These are phyloP conservation scores for Glycyrrhiza uralensis DNA, from an alignment of 306 rosid species.

Conservation along the genomic window DNA sequence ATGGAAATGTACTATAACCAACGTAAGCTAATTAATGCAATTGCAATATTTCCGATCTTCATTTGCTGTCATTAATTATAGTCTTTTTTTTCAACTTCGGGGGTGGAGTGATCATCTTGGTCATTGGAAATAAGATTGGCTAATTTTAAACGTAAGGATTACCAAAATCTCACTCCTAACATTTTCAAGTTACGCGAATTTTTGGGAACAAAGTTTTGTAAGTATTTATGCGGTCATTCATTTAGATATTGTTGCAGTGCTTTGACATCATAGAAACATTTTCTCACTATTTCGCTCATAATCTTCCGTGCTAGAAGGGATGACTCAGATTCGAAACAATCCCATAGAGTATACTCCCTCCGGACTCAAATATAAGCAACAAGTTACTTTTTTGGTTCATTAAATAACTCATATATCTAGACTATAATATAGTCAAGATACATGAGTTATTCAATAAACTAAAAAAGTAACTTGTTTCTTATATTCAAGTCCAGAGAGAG, in stretches of 20 bases:
- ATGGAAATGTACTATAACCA: slow-evolving; percentile 26
- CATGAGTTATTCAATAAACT: too few relatives aligned
- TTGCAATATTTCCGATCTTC: slow-evolving; percentile 28
- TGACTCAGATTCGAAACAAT: too few relatives aligned
- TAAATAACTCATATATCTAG: too few relatives aligned
- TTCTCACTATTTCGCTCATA: neutral
- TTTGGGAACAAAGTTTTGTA: neutral
- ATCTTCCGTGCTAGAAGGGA: neutral
- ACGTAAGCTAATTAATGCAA: slow-evolving; percentile 37
- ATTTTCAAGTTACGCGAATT: neutral
- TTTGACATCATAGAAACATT: neutral
- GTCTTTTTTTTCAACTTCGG: slow-evolving; percentile 17
- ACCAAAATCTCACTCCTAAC: neutral
- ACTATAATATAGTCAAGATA: too few relatives aligned
- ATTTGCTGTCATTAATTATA: slow-evolving; percentile 26
- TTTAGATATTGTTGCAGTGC: neutral
- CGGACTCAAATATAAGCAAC: too few relatives aligned
- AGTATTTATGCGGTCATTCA: neutral
- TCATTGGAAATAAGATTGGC: neutral
- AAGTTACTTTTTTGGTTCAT: too few relatives aligned
- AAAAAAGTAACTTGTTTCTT: too few relatives aligned
- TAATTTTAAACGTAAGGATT: slow-evolving; percentile 1
- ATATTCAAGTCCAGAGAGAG: too few relatives aligned
- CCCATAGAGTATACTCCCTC: too few relatives aligned
- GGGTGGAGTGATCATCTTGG: neutral